A percentile compares a stretch with the other conserved stretches of the same genome.
Conservation (phyloP, 2,329 filamentous ascomycete species). For the Byssothecium circinans region DNA sequence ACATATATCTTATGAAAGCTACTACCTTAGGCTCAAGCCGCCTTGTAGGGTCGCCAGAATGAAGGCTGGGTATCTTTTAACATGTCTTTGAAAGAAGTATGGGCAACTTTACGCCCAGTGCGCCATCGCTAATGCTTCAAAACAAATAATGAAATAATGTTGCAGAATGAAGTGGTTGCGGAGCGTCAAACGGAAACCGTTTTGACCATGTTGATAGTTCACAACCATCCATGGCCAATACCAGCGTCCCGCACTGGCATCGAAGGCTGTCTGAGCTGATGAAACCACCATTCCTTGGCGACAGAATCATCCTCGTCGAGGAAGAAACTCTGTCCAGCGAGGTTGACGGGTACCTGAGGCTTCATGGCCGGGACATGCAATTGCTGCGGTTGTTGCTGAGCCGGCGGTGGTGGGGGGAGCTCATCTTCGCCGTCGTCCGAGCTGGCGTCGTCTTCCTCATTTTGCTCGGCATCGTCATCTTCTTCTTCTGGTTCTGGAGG, state of each 20-base stretch:
- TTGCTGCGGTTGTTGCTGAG: conserved; percentile 20
- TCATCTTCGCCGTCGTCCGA: conserved; percentile 50
- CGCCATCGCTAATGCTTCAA: conserved; percentile 35
- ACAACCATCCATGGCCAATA: conserved; percentile 44
- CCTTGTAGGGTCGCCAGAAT: conserved; percentile 1
- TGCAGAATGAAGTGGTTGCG: conserved; percentile 6
- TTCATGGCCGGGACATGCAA: conserved; percentile 30
- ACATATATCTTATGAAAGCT: too few relatives aligned
- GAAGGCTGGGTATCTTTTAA: conserved; percentile 26
- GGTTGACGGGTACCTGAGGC: conserved; percentile 30
- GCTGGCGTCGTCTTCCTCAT: conserved; percentile 36
- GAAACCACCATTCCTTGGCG: conserved; percentile 47
- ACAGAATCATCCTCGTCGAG: conserved; percentile 43
- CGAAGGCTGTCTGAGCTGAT: conserved; percentile 38
- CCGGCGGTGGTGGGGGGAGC: conserved; percentile 29
- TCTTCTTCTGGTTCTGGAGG: conserved; percentile 51
- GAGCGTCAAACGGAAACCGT: conserved; percentile 10
- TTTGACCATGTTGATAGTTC: conserved; percentile 12
- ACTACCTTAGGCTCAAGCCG: too few relatives aligned
- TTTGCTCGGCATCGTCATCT: conserved; percentile 52
- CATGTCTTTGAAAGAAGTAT: conserved; percentile 10
- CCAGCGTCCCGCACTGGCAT: conserved; percentile 44
- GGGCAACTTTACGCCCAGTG: conserved; percentile 17
- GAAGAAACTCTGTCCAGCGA: conserved; percentile 47
- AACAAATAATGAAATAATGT: conserved; percentile 15